Percentiles rank a stretch among this genome's conserved stretches.
These are phyloP conservation scores for Lentinula novae-zelandiae DNA, from an alignment of 1,284 basidiomycete genomes.

Conservation along the genomic window DNA sequence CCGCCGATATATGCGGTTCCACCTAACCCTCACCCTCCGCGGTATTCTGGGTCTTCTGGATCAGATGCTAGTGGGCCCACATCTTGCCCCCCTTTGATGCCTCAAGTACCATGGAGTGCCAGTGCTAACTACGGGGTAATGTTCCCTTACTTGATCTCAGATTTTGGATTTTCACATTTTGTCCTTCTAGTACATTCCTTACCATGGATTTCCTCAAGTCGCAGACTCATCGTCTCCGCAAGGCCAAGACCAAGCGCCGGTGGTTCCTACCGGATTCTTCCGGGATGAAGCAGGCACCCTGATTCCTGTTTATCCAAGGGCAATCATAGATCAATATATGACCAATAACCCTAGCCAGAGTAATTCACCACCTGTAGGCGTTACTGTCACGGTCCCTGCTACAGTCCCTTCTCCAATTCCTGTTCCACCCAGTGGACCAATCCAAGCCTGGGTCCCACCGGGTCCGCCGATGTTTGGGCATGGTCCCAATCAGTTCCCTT, in stretches of 20 bases:
- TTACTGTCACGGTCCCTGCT: not conserved
- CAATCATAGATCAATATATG: slow-evolving; percentile 60
- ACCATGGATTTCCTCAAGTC: slow-evolving; percentile 34
- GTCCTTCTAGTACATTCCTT: slow-evolving; percentile 32
- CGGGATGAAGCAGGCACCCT: slow-evolving; percentile 69
- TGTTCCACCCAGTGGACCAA: not conserved
- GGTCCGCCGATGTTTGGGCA: not conserved
- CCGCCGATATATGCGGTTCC: slow-evolving; percentile 36
- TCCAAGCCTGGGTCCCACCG: slow-evolving; percentile 8
- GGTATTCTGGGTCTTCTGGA: slow-evolving; percentile 30
- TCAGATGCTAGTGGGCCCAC: slow-evolving; percentile 34
- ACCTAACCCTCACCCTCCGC: slow-evolving; percentile 23
- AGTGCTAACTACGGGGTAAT: slow-evolving; percentile 43
- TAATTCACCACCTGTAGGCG: not conserved
- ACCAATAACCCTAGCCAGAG: slow-evolving; percentile 18
- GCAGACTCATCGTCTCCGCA: slow-evolving; percentile 22
- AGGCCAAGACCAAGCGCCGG: slow-evolving; percentile 46
- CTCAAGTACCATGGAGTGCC: slow-evolving; percentile 21
- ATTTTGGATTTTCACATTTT: slow-evolving; percentile 3
- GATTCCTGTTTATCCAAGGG: slow-evolving; percentile 67
- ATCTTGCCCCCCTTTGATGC: slow-evolving; percentile 26
- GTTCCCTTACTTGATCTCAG: not conserved
- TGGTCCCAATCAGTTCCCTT: not conserved
- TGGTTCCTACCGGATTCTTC: slow-evolving; percentile 66
- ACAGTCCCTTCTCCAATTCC: not conserved